Percentiles rank a stretch among this genome's conserved stretches.
Conservation (phyloP, 306 rosid genomes). For the Begonia peltatifolia region DNA sequence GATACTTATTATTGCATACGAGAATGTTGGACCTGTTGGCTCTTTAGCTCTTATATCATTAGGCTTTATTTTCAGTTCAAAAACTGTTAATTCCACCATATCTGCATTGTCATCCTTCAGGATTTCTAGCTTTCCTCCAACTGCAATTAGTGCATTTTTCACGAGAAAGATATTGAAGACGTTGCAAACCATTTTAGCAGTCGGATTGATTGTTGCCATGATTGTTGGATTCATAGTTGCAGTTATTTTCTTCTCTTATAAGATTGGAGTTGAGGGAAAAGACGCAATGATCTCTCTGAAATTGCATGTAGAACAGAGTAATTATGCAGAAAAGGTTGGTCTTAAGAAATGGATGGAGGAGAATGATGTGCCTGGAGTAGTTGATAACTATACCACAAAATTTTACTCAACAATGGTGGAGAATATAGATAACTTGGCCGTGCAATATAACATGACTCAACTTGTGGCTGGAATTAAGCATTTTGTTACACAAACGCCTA, state of each 20-base stretch:
- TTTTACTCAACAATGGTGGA: slow-evolving; percentile 66
- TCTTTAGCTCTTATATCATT: slow-evolving; percentile 41
- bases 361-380: slow-evolving; percentile 77
- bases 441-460: slow-evolving; percentile 81
- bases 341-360: slow-evolving; percentile 91
- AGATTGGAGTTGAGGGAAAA: slow-evolving; percentile 89
- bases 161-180: slow-evolving; percentile 50
- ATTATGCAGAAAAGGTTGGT: slow-evolving; percentile 79
- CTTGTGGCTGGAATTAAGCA: slow-evolving; percentile 76
- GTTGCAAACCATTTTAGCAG: slow-evolving; percentile 59
- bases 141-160: slow-evolving; percentile 49
- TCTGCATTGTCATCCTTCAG: slow-evolving; percentile 53
- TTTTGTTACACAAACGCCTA: slow-evolving; percentile 36
- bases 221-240: slow-evolving; percentile 66
- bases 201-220: slow-evolving; percentile 72
- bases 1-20: slow-evolving; percentile 58
- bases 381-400: slow-evolving; percentile 63
- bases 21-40: slow-evolving; percentile 50
- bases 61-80: slow-evolving; percentile 57
- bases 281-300: slow-evolving; percentile 82
- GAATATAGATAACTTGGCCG: slow-evolving; percentile 76
- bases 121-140: slow-evolving; percentile 55
- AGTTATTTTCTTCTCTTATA: slow-evolving; percentile 63
- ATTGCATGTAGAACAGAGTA: slow-evolving; percentile 60
- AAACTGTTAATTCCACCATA: slow-evolving; percentile 63